Base-by-base conservation (phyloP, 805 yeast species). In the Hanseniaspora clermontiae region DNA sequence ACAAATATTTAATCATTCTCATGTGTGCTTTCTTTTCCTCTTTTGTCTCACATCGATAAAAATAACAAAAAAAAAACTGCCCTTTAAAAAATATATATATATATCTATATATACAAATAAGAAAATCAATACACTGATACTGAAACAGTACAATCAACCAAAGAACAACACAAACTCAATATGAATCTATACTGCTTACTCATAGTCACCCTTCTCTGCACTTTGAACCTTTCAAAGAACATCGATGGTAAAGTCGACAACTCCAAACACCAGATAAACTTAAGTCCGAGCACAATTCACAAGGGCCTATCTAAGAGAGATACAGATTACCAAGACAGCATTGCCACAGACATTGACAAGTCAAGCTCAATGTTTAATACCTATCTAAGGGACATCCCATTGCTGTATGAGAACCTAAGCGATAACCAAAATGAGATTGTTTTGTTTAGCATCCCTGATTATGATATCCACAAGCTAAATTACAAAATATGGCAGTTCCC, bases 401-500 rank as follows among this genome's bases (percentile, higher is more conserved):
- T 45, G 20, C 15, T 52, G 5, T 52, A 52, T 27, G 17, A 17
- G 1, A 27, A 45, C 14, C 19, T 52, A 2, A 27, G 40, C 11
- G 34, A 52, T 24, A 2, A 20, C 2, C 43, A 52, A 9, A 52
- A 45, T 14, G 39, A 52, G n/a, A 37, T 52, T n/a, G 14, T 52
- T 3, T 17, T 52, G 9, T 45, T 52, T 15, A 45, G 50, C 20
- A 36, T 52, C 15, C 27, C 49, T 31, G 57, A 53, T 29, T 46
- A 46, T 15, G 40, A 46, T 7, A 46, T 53, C 12, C 45, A 46
- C 24, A 17, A 14, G 17, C 36, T 53, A 3, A 34, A 40, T 9
- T 53, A 53, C 42, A 53, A 53, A 32, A 27, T 53, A 12, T 53
- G 57, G 57, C 57, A 53, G 20, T 32, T n/a, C n/a, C 57, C 57